phyloP scores from a whole-genome alignment of 208 protist genomes.

The Leishmania tarentolae region DNA sequence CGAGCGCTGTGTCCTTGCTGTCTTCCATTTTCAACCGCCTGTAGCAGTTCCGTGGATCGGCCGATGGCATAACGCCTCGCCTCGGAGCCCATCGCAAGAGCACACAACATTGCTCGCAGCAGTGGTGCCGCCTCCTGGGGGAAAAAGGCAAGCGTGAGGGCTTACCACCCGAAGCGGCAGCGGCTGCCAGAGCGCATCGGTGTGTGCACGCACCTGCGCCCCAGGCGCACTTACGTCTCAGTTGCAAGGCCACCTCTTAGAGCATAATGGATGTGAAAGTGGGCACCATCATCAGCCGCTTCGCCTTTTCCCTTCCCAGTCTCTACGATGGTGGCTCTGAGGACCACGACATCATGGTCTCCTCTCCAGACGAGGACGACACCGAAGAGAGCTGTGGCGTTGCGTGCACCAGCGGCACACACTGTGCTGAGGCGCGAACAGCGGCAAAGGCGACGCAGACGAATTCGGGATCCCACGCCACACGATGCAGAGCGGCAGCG shows the following conservation, averaged over 20 bases:
- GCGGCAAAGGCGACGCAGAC: not conserved
- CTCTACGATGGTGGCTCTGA: not conserved
- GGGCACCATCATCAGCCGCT: slow-evolving; percentile 18
- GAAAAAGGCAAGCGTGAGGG: no score
- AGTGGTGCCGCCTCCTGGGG: no score
- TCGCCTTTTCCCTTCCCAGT: slow-evolving; percentile 2
- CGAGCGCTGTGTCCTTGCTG: not conserved
- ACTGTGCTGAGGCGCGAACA: not conserved
- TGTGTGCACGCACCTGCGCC: not conserved
- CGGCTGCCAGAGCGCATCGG: not conserved
- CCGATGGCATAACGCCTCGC: no score
- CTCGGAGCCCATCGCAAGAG: no score
- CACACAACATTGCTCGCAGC: not conserved
- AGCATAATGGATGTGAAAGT: slow-evolving; percentile 14
- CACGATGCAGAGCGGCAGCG: not conserved
- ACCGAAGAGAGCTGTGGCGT: not conserved
- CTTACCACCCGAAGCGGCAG: not conserved
- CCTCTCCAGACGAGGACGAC: slow-evolving; percentile 3
- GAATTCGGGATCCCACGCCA: not conserved
- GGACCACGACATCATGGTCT: not conserved
- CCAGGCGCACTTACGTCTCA: no score
- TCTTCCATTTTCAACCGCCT: not conserved
- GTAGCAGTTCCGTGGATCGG: no score
- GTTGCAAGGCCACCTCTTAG: not conserved
- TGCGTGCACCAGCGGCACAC: not conserved